phyloP scores from a whole-genome alignment of 23 red algal genomes.

The Cyanidiococcus yangmingshanensis region DNA sequence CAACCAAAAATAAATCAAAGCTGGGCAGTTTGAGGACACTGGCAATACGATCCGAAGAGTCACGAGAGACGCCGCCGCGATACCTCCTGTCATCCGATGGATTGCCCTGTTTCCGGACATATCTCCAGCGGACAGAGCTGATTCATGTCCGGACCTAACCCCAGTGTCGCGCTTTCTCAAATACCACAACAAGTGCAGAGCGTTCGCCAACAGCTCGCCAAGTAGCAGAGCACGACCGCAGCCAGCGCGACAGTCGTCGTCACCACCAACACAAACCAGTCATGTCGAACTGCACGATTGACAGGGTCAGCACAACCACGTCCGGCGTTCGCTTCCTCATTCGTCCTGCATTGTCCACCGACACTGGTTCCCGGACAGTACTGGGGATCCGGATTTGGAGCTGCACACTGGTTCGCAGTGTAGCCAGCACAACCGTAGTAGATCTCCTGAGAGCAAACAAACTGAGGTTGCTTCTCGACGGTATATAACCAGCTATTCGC shows the following conservation, averaged over 20 bases:
- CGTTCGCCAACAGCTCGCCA: neutral
- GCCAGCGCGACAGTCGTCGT: neutral
- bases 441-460: slow-evolving; percentile 3
- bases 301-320: neutral
- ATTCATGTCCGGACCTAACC: too few relatives aligned
- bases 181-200: slow-evolving; percentile 2
- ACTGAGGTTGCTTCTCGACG: neutral
- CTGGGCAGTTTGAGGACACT: too few relatives aligned
- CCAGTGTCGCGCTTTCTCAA: neutral
- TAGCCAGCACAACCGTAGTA: slow-evolving; percentile 1
- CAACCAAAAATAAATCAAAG: too few relatives aligned
- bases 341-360: neutral
- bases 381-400: neutral
- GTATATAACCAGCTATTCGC: neutral
- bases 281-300: neutral
- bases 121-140: too few relatives aligned
- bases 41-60: too few relatives aligned
- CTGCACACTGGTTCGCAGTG: neutral
- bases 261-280: neutral
- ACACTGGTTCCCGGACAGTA: neutral
- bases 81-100: too few relatives aligned
- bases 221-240: neutral
- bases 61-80: too few relatives aligned
- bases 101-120: too few relatives aligned
- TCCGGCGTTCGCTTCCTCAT: neutral